Conservation (phyloP, 2,329 filamentous ascomycete species). For the Rhinocladiella similis region DNA sequence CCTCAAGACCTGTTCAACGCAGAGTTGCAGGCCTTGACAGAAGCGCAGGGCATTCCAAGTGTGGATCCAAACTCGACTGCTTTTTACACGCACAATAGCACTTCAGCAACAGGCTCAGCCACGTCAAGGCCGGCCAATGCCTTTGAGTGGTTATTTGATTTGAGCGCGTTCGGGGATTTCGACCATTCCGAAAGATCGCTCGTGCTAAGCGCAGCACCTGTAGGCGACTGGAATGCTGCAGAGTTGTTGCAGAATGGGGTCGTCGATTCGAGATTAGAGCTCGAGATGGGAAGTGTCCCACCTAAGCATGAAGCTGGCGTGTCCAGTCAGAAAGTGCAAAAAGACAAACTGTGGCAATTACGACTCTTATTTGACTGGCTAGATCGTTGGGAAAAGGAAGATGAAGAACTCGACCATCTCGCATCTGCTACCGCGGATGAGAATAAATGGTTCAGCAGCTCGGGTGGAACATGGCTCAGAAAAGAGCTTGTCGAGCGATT, state of each 20-base stretch:
- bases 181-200: slow-evolving; percentile 67
- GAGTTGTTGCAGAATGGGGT: slow-evolving; percentile 58
- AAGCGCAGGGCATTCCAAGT: slow-evolving; percentile 48
- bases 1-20: slow-evolving; percentile 63
- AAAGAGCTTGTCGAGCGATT: slow-evolving; percentile 57
- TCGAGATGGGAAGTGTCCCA: slow-evolving; percentile 51
- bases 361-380: slow-evolving; percentile 66
- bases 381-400: slow-evolving; percentile 48
- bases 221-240: slow-evolving; percentile 40
- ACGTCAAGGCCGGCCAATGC: slow-evolving; percentile 41
- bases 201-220: slow-evolving; percentile 53
- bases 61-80: slow-evolving; percentile 31
- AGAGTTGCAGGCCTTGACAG: slow-evolving; percentile 72
- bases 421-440: neutral
- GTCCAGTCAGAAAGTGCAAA: slow-evolving; percentile 37
- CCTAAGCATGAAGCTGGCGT: slow-evolving; percentile 38
- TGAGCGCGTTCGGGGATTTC: slow-evolving; percentile 55
- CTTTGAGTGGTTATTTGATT: slow-evolving; percentile 73
- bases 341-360: slow-evolving; percentile 63
- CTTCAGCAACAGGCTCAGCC: slow-evolving; percentile 23
- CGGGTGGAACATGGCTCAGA: slow-evolving; percentile 50
- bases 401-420: slow-evolving; percentile 22
- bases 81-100: slow-evolving; percentile 25
- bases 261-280: slow-evolving; percentile 70
- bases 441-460: slow-evolving; percentile 17